A percentile compares a stretch with the other conserved stretches of the same genome.
Conservation (phyloP, 805 yeast species). For the Kodamaea laetipori region DNA sequence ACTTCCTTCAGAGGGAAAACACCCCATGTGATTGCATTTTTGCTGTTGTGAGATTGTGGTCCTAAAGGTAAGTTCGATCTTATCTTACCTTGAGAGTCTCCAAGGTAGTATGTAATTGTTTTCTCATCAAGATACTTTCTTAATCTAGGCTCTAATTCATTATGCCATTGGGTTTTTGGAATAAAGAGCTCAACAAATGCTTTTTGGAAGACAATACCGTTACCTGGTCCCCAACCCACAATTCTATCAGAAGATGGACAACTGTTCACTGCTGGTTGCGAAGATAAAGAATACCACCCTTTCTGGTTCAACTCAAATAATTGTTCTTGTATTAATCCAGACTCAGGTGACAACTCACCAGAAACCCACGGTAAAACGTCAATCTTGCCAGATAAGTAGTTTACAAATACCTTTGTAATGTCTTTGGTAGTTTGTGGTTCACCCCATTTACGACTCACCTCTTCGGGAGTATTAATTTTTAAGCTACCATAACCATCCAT, state of each 20-base stretch:
- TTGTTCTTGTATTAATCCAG: slow-evolving; percentile 90
- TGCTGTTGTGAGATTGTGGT: slow-evolving; percentile 33
- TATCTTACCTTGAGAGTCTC: slow-evolving; percentile 61
- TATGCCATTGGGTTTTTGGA: slow-evolving; percentile 70
- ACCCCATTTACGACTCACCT: slow-evolving; percentile 80
- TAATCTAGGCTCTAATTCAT: slow-evolving; percentile 53
- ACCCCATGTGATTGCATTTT: slow-evolving; percentile 97
- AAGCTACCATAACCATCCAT: slow-evolving; percentile 94
- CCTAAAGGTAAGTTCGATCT: slow-evolving; percentile 58
- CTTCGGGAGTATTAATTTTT: slow-evolving; percentile 63
- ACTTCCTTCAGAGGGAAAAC: slow-evolving; percentile 90
- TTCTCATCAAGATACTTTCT: slow-evolving; percentile 36
- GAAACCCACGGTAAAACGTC: slow-evolving; percentile 92
- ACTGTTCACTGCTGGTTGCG: slow-evolving; percentile 93
- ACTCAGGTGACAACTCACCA: slow-evolving; percentile 80
- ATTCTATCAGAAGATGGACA: slow-evolving; percentile 77
- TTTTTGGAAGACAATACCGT: slow-evolving; percentile 89
- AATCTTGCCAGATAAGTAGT: slow-evolving; percentile 72
- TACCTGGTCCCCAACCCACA: slow-evolving; percentile 96
- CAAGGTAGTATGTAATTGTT: slow-evolving; percentile 73
- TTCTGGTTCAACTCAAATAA: slow-evolving; percentile 72
- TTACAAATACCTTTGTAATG: slow-evolving; percentile 64
- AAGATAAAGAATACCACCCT: slow-evolving; percentile 84
- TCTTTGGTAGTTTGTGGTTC: slow-evolving; percentile 62
- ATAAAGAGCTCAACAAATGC: slow-evolving; percentile 84